Percentiles rank a stretch among this genome's conserved stretches.
Evolutionary conservation across 805 yeast species (phyloP).

Genomic region (Blastobotrys robertii): DNA sequence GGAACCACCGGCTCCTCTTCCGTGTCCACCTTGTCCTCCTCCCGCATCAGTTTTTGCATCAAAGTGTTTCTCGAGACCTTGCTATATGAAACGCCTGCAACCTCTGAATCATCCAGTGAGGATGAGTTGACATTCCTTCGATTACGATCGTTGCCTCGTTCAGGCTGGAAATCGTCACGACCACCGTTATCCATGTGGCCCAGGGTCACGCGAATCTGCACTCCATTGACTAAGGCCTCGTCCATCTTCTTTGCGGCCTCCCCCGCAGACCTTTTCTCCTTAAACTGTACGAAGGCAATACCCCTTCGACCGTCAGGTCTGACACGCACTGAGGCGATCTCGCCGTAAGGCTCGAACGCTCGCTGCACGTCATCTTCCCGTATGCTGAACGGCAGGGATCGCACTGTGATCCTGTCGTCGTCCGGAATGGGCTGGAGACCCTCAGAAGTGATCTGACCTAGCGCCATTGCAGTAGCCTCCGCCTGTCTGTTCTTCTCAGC

Average conservation of each 20-base stretch:
- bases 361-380: conserved; percentile 64
- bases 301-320: neutral
- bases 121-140: neutral
- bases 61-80: conserved; percentile 22
- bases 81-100: conserved; percentile 9
- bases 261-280: conserved; percentile 13
- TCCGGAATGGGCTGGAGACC: conserved; percentile 1
- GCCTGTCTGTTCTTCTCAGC: conserved; percentile 26
- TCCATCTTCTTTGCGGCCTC: conserved; percentile 23
- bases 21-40: conserved; percentile 16
- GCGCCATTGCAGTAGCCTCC: conserved; percentile 8
- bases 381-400: conserved; percentile 25
- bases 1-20: neutral
- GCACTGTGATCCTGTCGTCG: conserved; percentile 23
- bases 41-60: conserved; percentile 25
- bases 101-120: neutral
- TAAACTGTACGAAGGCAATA: neutral
- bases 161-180: conserved; percentile 2
- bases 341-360: conserved; percentile 61
- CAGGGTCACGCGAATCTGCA: conserved; percentile 19
- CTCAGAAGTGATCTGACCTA: neutral
- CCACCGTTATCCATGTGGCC: conserved; percentile 12
- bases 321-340: conserved; percentile 57
- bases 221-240: conserved; percentile 23
- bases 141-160: neutral